phyloP scores from a whole-genome alignment of 495 filamentous ascomycete genomes.

The Bombardia bombarda region DNA sequence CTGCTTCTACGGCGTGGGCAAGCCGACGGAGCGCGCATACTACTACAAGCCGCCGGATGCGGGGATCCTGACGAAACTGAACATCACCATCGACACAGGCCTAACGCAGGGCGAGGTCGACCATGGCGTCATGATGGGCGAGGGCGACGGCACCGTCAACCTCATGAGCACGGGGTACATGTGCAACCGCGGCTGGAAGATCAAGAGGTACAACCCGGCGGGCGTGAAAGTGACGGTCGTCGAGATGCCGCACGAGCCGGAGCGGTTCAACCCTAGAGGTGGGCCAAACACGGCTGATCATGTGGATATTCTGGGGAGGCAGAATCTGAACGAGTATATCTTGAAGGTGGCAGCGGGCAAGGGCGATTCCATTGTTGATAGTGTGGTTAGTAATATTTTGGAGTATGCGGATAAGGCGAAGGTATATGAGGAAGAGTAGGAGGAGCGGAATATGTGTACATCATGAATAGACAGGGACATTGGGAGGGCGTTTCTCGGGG shows the following conservation, averaged over 20 bases:
- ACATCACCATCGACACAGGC: conserved; percentile 84
- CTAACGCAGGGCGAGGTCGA: conserved; percentile 62
- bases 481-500: no score
- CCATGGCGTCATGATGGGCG: conserved; percentile 84
- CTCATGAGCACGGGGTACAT: conserved; percentile 87
- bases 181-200: conserved; percentile 90
- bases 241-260: conserved; percentile 96
- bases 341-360: conserved; percentile 81
- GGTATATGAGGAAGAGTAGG: conserved; percentile 43
- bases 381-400: conserved; percentile 66
- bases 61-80: conserved; percentile 53
- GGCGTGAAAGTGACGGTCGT: conserved; percentile 71
- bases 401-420: conserved; percentile 76
- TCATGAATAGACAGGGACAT: no score
- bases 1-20: conserved; percentile 93
- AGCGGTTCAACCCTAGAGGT: conserved; percentile 81
- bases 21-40: conserved; percentile 84
- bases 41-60: conserved; percentile 74
- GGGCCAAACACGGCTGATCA: conserved; percentile 96
- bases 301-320: conserved; percentile 87
- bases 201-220: conserved; percentile 89
- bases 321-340: conserved; percentile 85
- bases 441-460: no score
- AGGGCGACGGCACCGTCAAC: conserved; percentile 93
- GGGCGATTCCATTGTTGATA: conserved; percentile 71